A percentile compares a stretch with the other conserved stretches of the same genome.
Conservation (phyloP, 2,329 filamentous ascomycete genomes). For the Rhynchosporium graminicola region DNA sequence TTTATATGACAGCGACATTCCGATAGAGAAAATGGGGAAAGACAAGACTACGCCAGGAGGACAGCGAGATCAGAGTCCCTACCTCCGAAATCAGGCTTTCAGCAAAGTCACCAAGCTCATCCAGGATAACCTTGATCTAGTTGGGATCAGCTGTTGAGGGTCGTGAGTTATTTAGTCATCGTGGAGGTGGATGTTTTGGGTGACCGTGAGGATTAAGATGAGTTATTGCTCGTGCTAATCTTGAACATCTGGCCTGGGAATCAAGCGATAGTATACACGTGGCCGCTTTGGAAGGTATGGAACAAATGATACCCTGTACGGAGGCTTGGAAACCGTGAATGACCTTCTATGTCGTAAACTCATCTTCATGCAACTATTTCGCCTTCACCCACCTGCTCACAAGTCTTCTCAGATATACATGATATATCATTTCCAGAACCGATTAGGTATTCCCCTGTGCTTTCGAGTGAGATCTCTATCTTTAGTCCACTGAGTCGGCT, state of each 20-base stretch:
- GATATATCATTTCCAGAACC: slow-evolving; percentile 41
- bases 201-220: background rate
- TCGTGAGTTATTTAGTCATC: slow-evolving; percentile 23
- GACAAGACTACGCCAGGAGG: slow-evolving; percentile 1
- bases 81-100: slow-evolving; percentile 20
- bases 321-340: slow-evolving; percentile 49
- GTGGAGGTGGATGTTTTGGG: slow-evolving; percentile 19
- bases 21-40: background rate
- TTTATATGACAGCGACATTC: too few species aligned
- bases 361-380: slow-evolving; percentile 47
- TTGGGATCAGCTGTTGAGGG: slow-evolving; percentile 20
- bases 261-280: slow-evolving; percentile 1
- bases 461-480: slow-evolving; percentile 48
- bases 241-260: slow-evolving; percentile 21
- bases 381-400: too few species aligned
- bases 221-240: background rate
- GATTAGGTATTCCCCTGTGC: slow-evolving; percentile 52
- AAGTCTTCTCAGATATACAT: background rate
- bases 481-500: slow-evolving; percentile 45
- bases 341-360: slow-evolving; percentile 51
- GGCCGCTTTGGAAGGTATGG: slow-evolving; percentile 48
- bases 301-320: slow-evolving; percentile 51
- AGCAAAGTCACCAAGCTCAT: slow-evolving; percentile 20
- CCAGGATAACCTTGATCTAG: slow-evolving; percentile 18
- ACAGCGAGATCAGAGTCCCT: slow-evolving; percentile 17